These are phyloP conservation scores for Scolecobasidium constrictum DNA, from an alignment of 2,329 filamentous ascomycete genomes.

Conservation along the genomic window DNA sequence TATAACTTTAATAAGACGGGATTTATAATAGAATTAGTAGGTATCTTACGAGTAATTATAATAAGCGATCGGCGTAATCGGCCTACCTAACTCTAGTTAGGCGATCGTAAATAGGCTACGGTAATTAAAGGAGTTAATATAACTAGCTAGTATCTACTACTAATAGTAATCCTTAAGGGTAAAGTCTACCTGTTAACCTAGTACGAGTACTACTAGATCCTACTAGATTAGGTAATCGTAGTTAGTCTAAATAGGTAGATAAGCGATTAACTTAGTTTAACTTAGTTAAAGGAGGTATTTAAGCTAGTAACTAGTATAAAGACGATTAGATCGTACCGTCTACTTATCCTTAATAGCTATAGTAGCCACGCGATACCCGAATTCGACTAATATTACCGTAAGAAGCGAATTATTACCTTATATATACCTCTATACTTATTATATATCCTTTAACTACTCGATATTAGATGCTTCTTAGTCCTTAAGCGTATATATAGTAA, in stretches of 20 bases:
- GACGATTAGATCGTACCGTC: neutral
- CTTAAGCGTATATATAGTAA: constrained; percentile 2
- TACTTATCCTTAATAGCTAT: too few relatives aligned
- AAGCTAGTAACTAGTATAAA: neutral
- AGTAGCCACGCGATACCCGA: too few relatives aligned
- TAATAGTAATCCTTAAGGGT: neutral
- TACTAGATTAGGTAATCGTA: neutral
- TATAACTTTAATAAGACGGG: too few relatives aligned
- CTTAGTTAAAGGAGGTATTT: too few relatives aligned
- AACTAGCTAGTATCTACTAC: neutral
- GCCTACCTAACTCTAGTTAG: neutral
- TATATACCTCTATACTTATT: too few relatives aligned
- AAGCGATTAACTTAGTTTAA: too few relatives aligned
- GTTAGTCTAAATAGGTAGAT: neutral
- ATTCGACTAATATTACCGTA: too few relatives aligned
- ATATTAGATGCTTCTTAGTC: too few relatives aligned
- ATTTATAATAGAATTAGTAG: too few relatives aligned
- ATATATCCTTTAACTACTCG: too few relatives aligned
- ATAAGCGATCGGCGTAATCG: neutral
- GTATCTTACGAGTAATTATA: neutral
- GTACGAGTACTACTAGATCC: neutral
- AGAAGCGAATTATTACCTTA: too few relatives aligned
- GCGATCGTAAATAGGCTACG: neutral
- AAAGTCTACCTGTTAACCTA: neutral
- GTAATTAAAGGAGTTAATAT: neutral